Evolutionary conservation across 2,329 filamentous ascomycete species (phyloP).

Genomic region (Aureobasidium sp.): DNA sequence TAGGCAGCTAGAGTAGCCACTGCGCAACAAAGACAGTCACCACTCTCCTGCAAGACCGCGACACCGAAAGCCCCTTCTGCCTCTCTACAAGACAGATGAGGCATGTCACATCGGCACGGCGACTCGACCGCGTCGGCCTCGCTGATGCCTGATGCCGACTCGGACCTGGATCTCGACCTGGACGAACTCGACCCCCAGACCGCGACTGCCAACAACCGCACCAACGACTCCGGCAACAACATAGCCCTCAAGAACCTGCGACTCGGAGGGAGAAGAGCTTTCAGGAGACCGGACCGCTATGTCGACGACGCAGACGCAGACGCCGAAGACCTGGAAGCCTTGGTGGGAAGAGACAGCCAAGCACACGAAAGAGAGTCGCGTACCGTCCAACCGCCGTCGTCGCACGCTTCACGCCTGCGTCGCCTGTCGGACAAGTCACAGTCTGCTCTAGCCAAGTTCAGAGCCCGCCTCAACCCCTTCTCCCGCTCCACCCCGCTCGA

Average conservation of each 20-base stretch:
- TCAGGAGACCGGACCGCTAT: constrained; percentile 19
- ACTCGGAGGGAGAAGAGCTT: constrained; percentile 34
- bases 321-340: constrained; percentile 55
- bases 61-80: too few relatives aligned
- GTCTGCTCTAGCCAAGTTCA: constrained; percentile 12
- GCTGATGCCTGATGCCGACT: constrained; percentile 36
- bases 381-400: not conserved
- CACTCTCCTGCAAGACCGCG: too few relatives aligned
- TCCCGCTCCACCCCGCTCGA: constrained; percentile 18
- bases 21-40: not conserved
- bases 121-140: constrained; percentile 33
- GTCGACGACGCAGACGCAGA: constrained; percentile 45
- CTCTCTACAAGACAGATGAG: constrained; percentile 23
- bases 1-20: too few relatives aligned
- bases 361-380: constrained; percentile 30
- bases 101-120: constrained; percentile 39
- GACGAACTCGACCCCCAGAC: constrained; percentile 63
- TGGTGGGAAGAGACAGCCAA: constrained; percentile 47
- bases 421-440: constrained; percentile 5
- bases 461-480: constrained; percentile 19
- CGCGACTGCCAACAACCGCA: constrained; percentile 25
- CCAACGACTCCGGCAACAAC: constrained; percentile 37
- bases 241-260: constrained; percentile 62
- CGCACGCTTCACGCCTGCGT: not conserved
- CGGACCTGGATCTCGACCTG: constrained; percentile 66